Conservation (phyloP, 2,329 filamentous ascomycete species). For the Colletotrichum lupini region DNA sequence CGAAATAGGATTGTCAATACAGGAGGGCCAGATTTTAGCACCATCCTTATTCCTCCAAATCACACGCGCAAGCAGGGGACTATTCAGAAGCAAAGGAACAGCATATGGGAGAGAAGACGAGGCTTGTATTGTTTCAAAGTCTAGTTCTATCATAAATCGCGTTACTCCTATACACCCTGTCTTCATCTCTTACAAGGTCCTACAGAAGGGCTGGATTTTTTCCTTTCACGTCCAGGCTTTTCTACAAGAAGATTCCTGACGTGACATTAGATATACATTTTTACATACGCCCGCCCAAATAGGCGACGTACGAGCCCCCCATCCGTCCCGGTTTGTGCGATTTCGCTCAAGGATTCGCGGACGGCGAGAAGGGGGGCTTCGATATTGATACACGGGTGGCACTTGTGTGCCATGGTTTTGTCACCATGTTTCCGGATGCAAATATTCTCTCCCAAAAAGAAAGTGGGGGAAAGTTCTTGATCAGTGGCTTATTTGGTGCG, state of each 20-base stretch:
- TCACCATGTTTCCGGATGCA: slow-evolving; percentile 5
- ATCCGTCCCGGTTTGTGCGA: background rate
- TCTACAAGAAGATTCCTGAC: slow-evolving; percentile 6
- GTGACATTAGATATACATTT: slow-evolving; percentile 35
- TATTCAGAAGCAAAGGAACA: too few relatives aligned
- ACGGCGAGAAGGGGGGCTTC: background rate
- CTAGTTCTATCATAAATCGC: slow-evolving; percentile 35
- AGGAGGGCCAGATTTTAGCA: background rate
- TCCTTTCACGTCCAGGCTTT: slow-evolving; percentile 11
- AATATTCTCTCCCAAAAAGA: background rate
- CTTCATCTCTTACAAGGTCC: slow-evolving; percentile 10
- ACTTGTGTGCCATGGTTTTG: slow-evolving; percentile 12
- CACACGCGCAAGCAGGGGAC: too few relatives aligned
- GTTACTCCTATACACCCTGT: slow-evolving; percentile 13
- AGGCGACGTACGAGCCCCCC: slow-evolving; percentile 10
- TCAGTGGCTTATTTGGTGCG: slow-evolving; percentile 57
- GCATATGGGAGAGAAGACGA: slow-evolving; percentile 24
- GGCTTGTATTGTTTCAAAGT: slow-evolving; percentile 32
- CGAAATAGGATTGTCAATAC: background rate
- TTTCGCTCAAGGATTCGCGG: background rate
- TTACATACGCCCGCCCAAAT: slow-evolving; percentile 25
- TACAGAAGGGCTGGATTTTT: slow-evolving; percentile 3
- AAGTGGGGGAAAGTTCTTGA: background rate
- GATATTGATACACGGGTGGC: slow-evolving; percentile 29
- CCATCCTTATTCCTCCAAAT: too few relatives aligned